Evolutionary conservation across 345 rosid species (phyloP).

Genomic region (Excoecaria agallocha): DNA sequence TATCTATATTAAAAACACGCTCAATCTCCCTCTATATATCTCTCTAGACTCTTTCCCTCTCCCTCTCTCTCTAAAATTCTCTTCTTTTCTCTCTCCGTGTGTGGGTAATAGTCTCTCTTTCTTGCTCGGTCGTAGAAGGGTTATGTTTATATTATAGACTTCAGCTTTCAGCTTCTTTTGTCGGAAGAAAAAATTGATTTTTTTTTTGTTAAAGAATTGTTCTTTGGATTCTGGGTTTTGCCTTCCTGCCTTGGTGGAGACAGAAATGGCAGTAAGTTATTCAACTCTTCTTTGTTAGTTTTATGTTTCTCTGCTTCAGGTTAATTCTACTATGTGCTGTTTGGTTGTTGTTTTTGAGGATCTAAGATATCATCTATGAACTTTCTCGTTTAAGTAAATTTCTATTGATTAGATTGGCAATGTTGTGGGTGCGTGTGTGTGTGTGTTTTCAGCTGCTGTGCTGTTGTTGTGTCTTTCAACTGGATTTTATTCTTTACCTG

Average conservation of each 20-base stretch:
- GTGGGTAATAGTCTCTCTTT: background rate
- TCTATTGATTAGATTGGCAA: constrained; percentile 19
- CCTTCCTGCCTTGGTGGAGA: constrained; percentile 18
- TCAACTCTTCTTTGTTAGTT: background rate
- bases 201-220: background rate
- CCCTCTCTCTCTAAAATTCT: background rate
- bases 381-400: background rate
- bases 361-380: background rate
- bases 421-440: constrained; percentile 13
- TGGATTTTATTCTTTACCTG: constrained; percentile 3
- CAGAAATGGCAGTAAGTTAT: constrained; percentile 66
- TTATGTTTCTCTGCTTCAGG: background rate
- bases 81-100: constrained; percentile 10
- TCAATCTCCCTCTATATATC: background rate
- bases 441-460: background rate
- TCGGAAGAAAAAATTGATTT: background rate
- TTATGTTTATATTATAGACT: background rate
- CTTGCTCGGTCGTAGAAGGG: constrained; percentile 19
- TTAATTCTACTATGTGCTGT: constrained; percentile 2
- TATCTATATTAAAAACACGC: constrained; percentile 5
- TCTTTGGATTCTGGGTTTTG: constrained; percentile 5
- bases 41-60: background rate
- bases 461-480: constrained; percentile 2
- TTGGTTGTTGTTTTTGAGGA: constrained; percentile 1
- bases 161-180: constrained; percentile 13